Evolutionary conservation across 805 yeast species (phyloP).

Genomic region (Kazachstania kunashirensis): DNA sequence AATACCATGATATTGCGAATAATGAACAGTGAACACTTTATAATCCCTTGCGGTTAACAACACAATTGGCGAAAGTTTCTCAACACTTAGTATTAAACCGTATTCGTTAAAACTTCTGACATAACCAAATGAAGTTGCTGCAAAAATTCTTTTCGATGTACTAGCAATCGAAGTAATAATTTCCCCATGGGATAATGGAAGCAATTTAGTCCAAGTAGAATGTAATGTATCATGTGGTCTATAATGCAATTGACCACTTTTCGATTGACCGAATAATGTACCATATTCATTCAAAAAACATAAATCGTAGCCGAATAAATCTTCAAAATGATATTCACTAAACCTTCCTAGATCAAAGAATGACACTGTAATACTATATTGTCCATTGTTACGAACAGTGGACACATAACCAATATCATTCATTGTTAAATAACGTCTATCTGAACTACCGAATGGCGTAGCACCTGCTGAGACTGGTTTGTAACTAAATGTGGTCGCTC

Average conservation of each 20-base stretch:
- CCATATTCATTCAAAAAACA: conserved; percentile 67
- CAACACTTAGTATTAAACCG: conserved; percentile 65
- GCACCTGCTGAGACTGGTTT: conserved; percentile 77
- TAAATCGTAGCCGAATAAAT: conserved; percentile 57
- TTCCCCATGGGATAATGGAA: conserved; percentile 46
- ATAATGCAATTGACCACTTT: conserved; percentile 43
- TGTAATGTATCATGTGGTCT: conserved; percentile 57
- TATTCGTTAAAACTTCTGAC: conserved; percentile 58
- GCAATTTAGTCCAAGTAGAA: conserved; percentile 61
- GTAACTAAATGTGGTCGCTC: conserved; percentile 22
- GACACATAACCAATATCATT: conserved; percentile 75
- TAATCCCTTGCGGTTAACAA: conserved; percentile 56
- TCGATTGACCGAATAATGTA: conserved; percentile 47
- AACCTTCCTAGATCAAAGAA: conserved; percentile 72
- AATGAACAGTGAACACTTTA: conserved; percentile 45
- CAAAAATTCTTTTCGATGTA: conserved; percentile 49
- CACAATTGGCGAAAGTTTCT: conserved; percentile 63
- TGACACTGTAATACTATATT: conserved; percentile 71
- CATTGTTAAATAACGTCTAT: conserved; percentile 71
- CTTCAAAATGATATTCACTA: conserved; percentile 80
- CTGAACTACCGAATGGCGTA: conserved; percentile 64
- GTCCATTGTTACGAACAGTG: conserved; percentile 51
- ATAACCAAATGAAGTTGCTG: conserved; percentile 70
- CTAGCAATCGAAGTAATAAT: conserved; percentile 59
- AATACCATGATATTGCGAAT: conserved; percentile 21